Conservation (phyloP, 306 rosid species). For the Vigna angularis region DNA sequence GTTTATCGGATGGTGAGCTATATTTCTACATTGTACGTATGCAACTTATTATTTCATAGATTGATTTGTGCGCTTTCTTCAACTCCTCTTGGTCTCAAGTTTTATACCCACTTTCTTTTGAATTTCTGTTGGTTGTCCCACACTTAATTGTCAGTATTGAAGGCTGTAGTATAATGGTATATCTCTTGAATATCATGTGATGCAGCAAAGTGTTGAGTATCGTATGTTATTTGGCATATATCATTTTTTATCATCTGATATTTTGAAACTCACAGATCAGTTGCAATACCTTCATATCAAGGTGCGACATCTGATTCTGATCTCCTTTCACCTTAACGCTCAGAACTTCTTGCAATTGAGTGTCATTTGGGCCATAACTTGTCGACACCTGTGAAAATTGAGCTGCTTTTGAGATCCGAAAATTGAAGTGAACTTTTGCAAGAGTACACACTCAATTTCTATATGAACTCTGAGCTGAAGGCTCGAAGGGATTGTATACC, state of each 20-base stretch:
- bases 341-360: background rate
- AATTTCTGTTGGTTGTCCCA: background rate
- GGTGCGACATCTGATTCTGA: background rate
- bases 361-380: background rate
- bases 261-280: slow-evolving; percentile 23
- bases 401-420: slow-evolving; percentile 19
- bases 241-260: slow-evolving; percentile 6
- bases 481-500: slow-evolving; percentile 2
- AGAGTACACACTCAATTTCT: background rate
- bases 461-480: slow-evolving; percentile 14
- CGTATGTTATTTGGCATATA: slow-evolving; percentile 7
- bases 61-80: background rate
- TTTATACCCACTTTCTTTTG: background rate
- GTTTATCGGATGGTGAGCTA: background rate
- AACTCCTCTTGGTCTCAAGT: background rate
- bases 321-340: slow-evolving; percentile 27
- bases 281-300: background rate
- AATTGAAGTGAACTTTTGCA: background rate
- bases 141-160: background rate
- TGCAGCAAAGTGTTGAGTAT: slow-evolving; percentile 4
- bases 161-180: background rate
- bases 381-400: slow-evolving; percentile 31
- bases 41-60: background rate
- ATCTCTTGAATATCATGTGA: background rate
- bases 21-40: background rate